phyloP scores from a whole-genome alignment of 441 rosid species.

The Jatropha podagrica region DNA sequence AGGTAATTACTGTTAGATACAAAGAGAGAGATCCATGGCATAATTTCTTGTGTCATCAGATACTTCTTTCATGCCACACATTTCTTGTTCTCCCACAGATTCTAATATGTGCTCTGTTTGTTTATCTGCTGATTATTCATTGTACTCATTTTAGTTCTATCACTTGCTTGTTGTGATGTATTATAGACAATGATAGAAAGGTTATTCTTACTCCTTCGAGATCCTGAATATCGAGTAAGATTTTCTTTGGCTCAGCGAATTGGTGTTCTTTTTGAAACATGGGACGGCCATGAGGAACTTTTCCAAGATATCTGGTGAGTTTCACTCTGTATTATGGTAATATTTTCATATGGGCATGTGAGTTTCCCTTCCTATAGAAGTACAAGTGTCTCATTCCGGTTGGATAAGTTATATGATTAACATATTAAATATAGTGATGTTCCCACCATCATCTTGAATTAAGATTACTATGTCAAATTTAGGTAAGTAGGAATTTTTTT shows the following conservation, averaged over 20 bases:
- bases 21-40: not conserved
- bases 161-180: constrained; percentile 23
- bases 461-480: not conserved
- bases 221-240: constrained; percentile 95
- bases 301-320: constrained; percentile 92
- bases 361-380: not conserved
- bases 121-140: not conserved
- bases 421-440: not conserved
- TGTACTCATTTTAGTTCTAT: not conserved
- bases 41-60: not conserved
- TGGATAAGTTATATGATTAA: not conserved
- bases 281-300: constrained; percentile 98
- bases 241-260: constrained; percentile 65
- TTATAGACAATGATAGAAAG: constrained; percentile 82
- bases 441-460: not conserved
- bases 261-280: constrained; percentile 92
- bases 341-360: not conserved
- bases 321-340: constrained; percentile 15
- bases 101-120: not conserved
- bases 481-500: not conserved
- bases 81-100: not conserved
- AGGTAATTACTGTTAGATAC: constrained; percentile 50
- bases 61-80: not conserved
- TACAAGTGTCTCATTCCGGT: not conserved
- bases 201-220: constrained; percentile 65